Base-by-base conservation (phyloP, 441 rosid genomes). In the Geranium incanum region DNA sequence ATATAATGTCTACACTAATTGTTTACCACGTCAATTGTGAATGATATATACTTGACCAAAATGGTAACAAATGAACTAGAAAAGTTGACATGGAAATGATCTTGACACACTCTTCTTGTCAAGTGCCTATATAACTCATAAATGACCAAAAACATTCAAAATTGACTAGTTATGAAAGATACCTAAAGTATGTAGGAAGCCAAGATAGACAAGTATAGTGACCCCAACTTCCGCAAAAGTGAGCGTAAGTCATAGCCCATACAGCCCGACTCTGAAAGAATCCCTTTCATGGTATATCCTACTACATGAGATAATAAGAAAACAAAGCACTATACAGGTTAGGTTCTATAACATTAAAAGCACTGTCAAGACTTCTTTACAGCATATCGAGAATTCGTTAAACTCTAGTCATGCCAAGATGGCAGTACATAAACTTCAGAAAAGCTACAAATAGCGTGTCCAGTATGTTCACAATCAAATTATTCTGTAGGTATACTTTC, bases 181-280 rank as follows among this genome's bases (percentile, higher is more conserved):
- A 91, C 98, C 97, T 88, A 78, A 94, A 94, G 84, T 85, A 91
- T 7, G 95, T 87, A 36, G 98, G 98, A 72, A 94, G 91, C 98
- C 98, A 94, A 72, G 98, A 88, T 63, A 94, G 84, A 79, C 95
- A 89, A 69, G 92, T 86, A 73, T 86, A 93, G 72, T 94, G 96
- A 68, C 98, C 98, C 98, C 98, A 94, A 75, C 96, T 91, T 78
- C 98, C 98, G 73, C 98, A 94, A 80, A 94, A 94, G 78, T 94
- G 98, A 68, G 90, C 87, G 79, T 93, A 93, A 81, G 86, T 86
- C 98, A 94, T 94, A 41, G 98, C 97, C 97, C 95, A 83, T 68
- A 94, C 89, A 8, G 95, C 91, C 73, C 76, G 77, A 76, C 81
- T 87, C 77, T 50, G 82, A 76, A 94, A 89, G 85, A 94, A 84